A percentile compares a stretch with the other conserved stretches of the same genome.
Conservation (phyloP, 306 rosid species). For the Quercus robur region DNA sequence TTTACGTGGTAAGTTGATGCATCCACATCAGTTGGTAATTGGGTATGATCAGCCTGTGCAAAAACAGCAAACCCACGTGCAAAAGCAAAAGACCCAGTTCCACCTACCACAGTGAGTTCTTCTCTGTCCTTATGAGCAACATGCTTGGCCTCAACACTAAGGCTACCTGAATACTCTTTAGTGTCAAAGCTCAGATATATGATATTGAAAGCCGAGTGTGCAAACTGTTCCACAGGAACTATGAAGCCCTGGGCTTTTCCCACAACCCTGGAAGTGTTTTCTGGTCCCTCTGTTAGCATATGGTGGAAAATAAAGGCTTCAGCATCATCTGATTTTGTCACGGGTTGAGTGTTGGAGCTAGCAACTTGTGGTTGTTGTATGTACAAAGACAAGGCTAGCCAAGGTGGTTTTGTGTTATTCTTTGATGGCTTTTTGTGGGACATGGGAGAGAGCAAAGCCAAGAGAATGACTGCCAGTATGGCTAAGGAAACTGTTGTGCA, state of each 20-base stretch:
- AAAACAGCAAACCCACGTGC: conserved; percentile 75
- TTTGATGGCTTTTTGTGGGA: conserved; percentile 34
- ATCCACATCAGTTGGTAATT: conserved; percentile 9
- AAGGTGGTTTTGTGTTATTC: conserved; percentile 31
- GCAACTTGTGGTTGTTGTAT: conserved; percentile 54
- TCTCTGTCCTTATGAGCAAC: conserved; percentile 29
- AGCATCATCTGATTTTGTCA: not conserved
- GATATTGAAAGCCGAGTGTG: conserved; percentile 61
- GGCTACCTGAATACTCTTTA: conserved; percentile 57
- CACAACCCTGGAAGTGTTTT: conserved; percentile 58
- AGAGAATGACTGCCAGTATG: conserved; percentile 49
- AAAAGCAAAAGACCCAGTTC: conserved; percentile 89
- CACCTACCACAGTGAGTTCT: conserved; percentile 65
- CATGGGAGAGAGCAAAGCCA: conserved; percentile 62
- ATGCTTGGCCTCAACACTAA: conserved; percentile 55
- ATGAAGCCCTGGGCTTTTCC: conserved; percentile 78
- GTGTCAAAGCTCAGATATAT: conserved; percentile 69
- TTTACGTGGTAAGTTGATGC: conserved; percentile 48
- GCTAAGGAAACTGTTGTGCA: conserved; percentile 58
- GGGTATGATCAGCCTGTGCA: conserved; percentile 22
- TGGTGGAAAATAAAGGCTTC: conserved; percentile 63
- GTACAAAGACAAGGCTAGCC: conserved; percentile 73
- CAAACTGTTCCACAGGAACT: conserved; percentile 55
- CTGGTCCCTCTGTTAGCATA: conserved; percentile 64
- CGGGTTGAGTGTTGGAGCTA: conserved; percentile 23